These are phyloP conservation scores for Myriangium duriaei DNA, from an alignment of 2,329 filamentous ascomycete species.

Conservation along the genomic window DNA sequence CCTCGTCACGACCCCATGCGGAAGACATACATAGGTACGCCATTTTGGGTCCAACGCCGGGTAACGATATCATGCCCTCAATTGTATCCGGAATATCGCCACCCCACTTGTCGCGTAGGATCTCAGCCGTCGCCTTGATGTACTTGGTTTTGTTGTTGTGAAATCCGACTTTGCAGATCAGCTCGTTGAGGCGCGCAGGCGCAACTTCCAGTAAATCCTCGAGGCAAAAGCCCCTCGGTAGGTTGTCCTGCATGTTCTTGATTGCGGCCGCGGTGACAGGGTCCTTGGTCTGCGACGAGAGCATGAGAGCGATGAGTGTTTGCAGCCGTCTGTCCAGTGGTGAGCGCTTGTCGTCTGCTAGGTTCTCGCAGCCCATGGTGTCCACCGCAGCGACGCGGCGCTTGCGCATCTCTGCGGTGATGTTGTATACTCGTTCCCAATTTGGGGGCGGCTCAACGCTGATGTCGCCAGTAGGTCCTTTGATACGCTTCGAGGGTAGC, in stretches of 20 bases:
- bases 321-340: conserved; percentile 61
- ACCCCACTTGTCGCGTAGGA: conserved; percentile 56
- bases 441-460: conserved; percentile 49
- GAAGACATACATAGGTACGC: conserved; percentile 75
- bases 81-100: conserved; percentile 73
- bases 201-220: conserved; percentile 64
- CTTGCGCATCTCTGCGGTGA: conserved; percentile 66
- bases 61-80: conserved; percentile 60
- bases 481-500: conserved; percentile 23
- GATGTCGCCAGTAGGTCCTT: conserved; percentile 19
- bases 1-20: conserved; percentile 56
- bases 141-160: conserved; percentile 83
- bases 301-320: conserved; percentile 77
- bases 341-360: conserved; percentile 44
- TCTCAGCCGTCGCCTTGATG: conserved; percentile 61
- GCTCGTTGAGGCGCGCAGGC: conserved; percentile 51
- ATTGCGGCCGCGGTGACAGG: conserved; percentile 79
- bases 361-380: conserved; percentile 86
- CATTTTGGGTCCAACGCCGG: conserved; percentile 92
- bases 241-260: conserved; percentile 61
- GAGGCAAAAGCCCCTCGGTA: conserved; percentile 56
- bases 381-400: conserved; percentile 72
- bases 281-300: conserved; percentile 87
- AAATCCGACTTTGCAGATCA: conserved; percentile 79
- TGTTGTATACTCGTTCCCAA: conserved; percentile 72